These are phyloP conservation scores for Diversispora epigaea DNA, from an alignment of 192 early-diverging fungal species.

Conservation along the genomic window DNA sequence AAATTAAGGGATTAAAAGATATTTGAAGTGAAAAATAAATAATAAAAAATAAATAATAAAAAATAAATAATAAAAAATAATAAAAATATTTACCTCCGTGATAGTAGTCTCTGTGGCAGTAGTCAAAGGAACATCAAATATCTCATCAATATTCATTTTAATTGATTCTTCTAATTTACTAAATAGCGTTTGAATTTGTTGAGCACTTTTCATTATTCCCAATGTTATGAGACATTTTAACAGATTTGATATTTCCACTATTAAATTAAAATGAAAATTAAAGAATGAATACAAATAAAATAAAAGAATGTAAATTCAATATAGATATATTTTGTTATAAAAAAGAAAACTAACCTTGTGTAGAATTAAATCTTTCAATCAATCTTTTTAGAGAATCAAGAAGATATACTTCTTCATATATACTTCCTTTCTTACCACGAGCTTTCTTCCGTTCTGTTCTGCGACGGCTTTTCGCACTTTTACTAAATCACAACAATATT, in stretches of 20 bases:
- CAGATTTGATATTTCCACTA: constrained; percentile 13
- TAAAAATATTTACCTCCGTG: neutral
- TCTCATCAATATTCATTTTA: constrained; percentile 1
- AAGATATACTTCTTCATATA: constrained; percentile 89
- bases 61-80: no score
- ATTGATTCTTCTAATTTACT: constrained; percentile 21
- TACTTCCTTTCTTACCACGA: constrained; percentile 86
- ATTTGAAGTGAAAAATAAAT: neutral
- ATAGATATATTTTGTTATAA: neutral
- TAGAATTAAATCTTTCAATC: constrained; percentile 52
- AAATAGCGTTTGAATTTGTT: constrained; percentile 14
- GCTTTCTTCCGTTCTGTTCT: constrained; percentile 74
- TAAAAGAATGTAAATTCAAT: neutral
- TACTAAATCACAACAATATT: constrained; percentile 37
- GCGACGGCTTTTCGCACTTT: constrained; percentile 69
- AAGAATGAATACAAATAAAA: neutral
- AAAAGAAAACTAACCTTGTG: constrained; percentile 49
- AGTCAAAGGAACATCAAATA: neutral
- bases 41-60: no score
- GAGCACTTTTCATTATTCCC: constrained; percentile 3
- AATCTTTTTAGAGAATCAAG: constrained; percentile 68
- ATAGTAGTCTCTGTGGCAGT: neutral
- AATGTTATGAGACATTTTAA: constrained; percentile 8
- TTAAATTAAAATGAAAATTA: neutral
- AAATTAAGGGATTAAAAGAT: no score